Conservation (phyloP, 306 rosid species). For the Casuarina glauca region DNA sequence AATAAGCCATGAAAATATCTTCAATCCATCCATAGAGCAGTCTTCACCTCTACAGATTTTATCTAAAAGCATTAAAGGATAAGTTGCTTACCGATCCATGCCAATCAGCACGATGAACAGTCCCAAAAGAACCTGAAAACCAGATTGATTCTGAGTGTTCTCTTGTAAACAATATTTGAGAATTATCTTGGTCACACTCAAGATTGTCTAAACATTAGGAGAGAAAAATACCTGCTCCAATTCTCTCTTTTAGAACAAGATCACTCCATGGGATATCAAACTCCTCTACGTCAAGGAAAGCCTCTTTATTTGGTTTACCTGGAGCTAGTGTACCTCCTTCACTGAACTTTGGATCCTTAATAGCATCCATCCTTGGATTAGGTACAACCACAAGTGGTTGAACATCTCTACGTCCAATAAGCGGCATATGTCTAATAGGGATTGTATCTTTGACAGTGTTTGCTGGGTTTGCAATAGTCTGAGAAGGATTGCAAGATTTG, state of each 20-base stretch:
- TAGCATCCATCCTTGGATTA: constrained; percentile 47
- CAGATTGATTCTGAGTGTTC: constrained; percentile 22
- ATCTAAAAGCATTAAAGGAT: constrained; percentile 11
- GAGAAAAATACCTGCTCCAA: constrained; percentile 77
- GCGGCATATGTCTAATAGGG: constrained; percentile 41
- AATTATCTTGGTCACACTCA: constrained; percentile 16
- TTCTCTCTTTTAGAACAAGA: constrained; percentile 78
- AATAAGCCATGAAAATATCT: background rate
- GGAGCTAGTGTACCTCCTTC: constrained; percentile 59
- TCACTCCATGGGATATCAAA: constrained; percentile 83
- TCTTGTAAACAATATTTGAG: background rate
- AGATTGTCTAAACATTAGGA: background rate
- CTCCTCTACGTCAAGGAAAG: constrained; percentile 65
- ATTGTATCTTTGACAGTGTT: constrained; percentile 48
- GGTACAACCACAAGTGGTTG: constrained; percentile 29
- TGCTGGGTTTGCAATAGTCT: constrained; percentile 43
- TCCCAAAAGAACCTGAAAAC: constrained; percentile 95
- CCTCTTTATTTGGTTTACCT: constrained; percentile 48
- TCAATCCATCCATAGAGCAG: background rate
- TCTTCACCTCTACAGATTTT: background rate
- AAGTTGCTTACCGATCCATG: constrained; percentile 82
- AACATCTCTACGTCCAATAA: constrained; percentile 46
- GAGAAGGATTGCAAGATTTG: constrained; percentile 44
- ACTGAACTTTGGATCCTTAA: constrained; percentile 46
- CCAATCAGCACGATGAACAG: constrained; percentile 99